Base-by-base conservation (phyloP, 495 filamentous ascomycete species). In the Hyaloscypha bicolor region DNA sequence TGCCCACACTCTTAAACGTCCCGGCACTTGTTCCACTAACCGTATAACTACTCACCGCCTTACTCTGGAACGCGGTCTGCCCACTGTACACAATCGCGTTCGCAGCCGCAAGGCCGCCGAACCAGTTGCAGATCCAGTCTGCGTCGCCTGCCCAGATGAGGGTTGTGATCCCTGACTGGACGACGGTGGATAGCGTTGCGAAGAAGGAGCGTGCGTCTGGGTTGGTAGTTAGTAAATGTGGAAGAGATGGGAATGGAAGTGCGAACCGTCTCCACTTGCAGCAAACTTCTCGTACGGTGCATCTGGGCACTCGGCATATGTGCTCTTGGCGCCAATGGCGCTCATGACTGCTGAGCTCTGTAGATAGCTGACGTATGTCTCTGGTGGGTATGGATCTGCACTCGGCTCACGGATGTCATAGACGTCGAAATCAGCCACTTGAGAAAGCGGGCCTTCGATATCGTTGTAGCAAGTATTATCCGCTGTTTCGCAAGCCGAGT, bases 121-220 rank as follows among this genome's bases (percentile, higher is more conserved):
- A 72, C 80, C 82, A 86, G 73, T 87, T 87, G 70, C 82, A 87
- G 68, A 85, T 84, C 76, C 78, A 86, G 70, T 87, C 85, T 11
- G 81, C 80, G 65, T 84, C 84, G 59, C 86, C 85, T 9, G 85
- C 84, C 85, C 83, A 86, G 51, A 87, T 73, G 3, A 86, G 69
- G 4, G 81, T 79, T 11, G 71, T 73, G 62, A 88, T 75, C 4
- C 82, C 83, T 2, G 80, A 76, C 53, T 79, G 68, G 22, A 86
- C 81, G 6, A 88, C 79, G 11, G 67, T 65, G 32, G 79, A 80
- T 30, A 88, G 78, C n/a, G 74, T 69, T 3, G 70, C 32, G n/a
- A 87, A 72, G 74, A 82, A 83, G 19, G 82, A 80, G 16, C 81
- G 79, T 12, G 79, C 62, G 70, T 78, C 59, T 68, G 16, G 25